Evolutionary conservation across 176 grass and related monocot genomes (phyloP).

Genomic region (Oryza longistaminata): DNA sequence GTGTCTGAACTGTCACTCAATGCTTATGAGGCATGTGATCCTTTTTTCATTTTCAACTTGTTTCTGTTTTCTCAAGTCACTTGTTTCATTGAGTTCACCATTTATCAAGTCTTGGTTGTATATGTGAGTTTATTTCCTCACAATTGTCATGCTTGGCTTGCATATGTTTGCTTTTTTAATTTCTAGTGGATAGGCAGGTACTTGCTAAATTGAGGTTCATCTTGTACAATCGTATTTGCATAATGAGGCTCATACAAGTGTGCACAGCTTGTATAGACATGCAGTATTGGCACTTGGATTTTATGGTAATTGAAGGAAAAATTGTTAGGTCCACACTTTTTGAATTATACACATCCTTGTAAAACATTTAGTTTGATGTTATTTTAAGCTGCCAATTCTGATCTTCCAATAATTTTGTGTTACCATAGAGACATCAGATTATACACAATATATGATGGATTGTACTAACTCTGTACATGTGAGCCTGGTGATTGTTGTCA

Average conservation of each 20-base stretch:
- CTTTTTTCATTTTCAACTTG: not conserved
- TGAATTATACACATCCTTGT: not conserved
- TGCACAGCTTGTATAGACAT: not conserved
- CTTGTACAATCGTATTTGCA: not conserved
- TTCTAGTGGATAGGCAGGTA: not conserved
- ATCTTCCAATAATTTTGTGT: not conserved
- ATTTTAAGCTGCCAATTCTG: not conserved
- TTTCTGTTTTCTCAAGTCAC: not conserved
- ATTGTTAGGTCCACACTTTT: not conserved
- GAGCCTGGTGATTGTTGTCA: not conserved
- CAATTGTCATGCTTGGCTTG: not conserved
- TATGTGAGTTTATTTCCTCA: not conserved
- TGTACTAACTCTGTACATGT: not conserved
- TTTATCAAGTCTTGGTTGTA: slow-evolving; percentile 8
- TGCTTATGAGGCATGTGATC: slow-evolving; percentile 50
- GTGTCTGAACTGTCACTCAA: slow-evolving; percentile 57
- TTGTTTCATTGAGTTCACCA: not conserved
- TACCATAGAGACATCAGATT: not conserved
- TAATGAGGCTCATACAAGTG: not conserved
- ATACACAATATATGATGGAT: not conserved
- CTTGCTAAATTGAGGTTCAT: not conserved
- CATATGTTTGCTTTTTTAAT: not conserved
- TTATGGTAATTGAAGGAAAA: slow-evolving; percentile 2
- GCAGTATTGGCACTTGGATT: not conserved
- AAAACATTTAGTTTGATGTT: not conserved